These are phyloP conservation scores for Orbilia oligospora DNA, from an alignment of 2,329 filamentous ascomycete genomes.

Conservation along the genomic window DNA sequence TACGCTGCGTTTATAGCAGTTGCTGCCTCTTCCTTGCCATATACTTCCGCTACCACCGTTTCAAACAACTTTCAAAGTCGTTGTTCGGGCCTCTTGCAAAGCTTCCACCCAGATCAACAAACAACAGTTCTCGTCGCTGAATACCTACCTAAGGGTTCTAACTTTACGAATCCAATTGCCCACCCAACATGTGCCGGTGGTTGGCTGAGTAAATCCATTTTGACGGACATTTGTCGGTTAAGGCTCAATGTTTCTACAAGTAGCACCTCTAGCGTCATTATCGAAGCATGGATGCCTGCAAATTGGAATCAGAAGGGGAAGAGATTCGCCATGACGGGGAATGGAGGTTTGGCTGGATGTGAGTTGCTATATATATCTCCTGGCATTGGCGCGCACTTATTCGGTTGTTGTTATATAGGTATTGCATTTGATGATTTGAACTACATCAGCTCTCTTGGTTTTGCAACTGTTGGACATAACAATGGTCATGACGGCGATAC, in stretches of 20 bases:
- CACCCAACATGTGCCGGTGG: conserved; percentile 15
- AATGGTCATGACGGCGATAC: conserved; percentile 57
- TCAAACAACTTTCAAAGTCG: conserved; percentile 24
- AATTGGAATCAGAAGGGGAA: conserved; percentile 48
- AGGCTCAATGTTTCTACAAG: conserved; percentile 45
- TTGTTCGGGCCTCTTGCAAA: conserved; percentile 32
- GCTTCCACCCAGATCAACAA: conserved; percentile 36
- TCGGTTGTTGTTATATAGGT: conserved; percentile 3
- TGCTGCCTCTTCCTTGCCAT: background rate
- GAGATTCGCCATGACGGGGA: conserved; percentile 45
- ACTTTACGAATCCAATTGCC: conserved; percentile 35
- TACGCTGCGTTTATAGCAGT: background rate
- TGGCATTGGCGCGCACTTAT: background rate
- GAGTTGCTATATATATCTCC: conserved; percentile 1
- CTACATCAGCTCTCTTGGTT: conserved; percentile 32
- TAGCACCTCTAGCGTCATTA: conserved; percentile 37
- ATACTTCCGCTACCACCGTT: conserved; percentile 6
- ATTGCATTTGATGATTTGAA: conserved; percentile 37
- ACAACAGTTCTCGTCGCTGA: conserved; percentile 34
- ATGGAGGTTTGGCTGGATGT: conserved; percentile 41
- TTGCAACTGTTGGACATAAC: conserved; percentile 44
- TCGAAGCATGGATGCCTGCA: conserved; percentile 51
- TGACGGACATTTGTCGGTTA: conserved; percentile 45
- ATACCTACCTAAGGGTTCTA: conserved; percentile 29
- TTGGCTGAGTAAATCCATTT: background rate